A percentile compares a stretch with the other conserved stretches of the same genome.
phyloP scores from a whole-genome alignment of 768 basidiomycete species.

The Kwoniella bestiolae region DNA sequence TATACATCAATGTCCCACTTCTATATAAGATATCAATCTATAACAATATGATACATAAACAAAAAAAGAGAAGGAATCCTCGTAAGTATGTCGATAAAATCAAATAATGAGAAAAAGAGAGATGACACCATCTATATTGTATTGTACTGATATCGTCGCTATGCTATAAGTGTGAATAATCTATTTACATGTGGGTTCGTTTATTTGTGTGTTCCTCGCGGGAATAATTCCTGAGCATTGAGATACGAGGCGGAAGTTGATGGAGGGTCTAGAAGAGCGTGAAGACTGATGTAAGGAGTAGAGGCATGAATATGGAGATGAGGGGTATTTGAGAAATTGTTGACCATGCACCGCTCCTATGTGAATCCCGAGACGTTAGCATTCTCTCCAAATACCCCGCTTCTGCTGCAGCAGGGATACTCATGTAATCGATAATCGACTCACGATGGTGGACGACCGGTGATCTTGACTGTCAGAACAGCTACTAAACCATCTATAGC shows the following conservation, averaged over 20 bases:
- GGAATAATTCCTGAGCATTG: background rate
- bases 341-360: slow-evolving; percentile 18
- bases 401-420: no score
- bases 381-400: background rate
- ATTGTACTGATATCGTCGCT: slow-evolving; percentile 14
- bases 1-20: background rate
- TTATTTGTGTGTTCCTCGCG: background rate
- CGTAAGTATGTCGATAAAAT: background rate
- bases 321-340: slow-evolving; percentile 16
- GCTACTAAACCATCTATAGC: slow-evolving; percentile 84
- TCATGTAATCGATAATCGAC: background rate
- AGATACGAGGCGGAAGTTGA: background rate
- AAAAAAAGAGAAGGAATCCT: background rate
- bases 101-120: background rate
- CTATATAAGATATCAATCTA: background rate
- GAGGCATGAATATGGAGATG: background rate
- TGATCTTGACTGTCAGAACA: slow-evolving; percentile 73
- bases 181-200: background rate
- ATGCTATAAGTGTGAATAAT: slow-evolving; percentile 8
- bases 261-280: slow-evolving; percentile 10
- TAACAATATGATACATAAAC: background rate
- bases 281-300: background rate
- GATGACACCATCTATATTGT: slow-evolving; percentile 18
- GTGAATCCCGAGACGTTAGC: background rate
- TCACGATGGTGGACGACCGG: slow-evolving; percentile 43